Evolutionary conservation across 257 asterid species (phyloP), one percentile per base, ranked within the genome.

Genomic region (Jasminum sambac): DNA sequence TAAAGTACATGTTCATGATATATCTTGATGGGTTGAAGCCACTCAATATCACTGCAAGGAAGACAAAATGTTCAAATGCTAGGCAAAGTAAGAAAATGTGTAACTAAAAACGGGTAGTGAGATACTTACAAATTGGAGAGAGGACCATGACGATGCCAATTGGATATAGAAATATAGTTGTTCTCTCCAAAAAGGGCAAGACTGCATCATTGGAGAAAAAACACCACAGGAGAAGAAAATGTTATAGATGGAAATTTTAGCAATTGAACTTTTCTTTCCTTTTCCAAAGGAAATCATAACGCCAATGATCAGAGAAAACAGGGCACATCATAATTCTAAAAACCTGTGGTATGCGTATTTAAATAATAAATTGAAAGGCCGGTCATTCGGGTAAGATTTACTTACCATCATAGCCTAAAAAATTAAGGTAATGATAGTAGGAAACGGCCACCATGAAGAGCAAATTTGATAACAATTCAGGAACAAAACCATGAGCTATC

Each of bases 1-100:
- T 89, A 75, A 95, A 95, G 78, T 91, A 91, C 77, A 91, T 79
- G 82, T 87, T 95, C 96, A 95, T 85, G 82, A 88, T 74, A 72
- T 89, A 85, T 87, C 98, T 91, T 7, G 98, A 95, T 9, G 99
- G 99, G 79, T 84, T 95, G 92, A 89, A 95, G 69, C 99, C 98
- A 63, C 85, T 81, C 82, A 95, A 82, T 66, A 82, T 85, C 70
- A 91, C 99, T 94, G 90, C 87, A 88, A 81, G 38, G 58, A 80
- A 67, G 46, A 30, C 13, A 10, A 39, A 11, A 63, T 61, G 25
- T 30, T 67, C 36, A 64, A n/a, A 30, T 14, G 41, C 46, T 5
- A n/a, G 62, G 24, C 13, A 25, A 74, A 64, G 38, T 60, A 58
- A 24, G 40, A 58, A 37, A 73, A 59, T 5, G 62, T 46, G 10